Evolutionary conservation across 148 eudicot genomes (phyloP), one percentile per base, ranked within the genome.

Genomic region (Spergularia marina): DNA sequence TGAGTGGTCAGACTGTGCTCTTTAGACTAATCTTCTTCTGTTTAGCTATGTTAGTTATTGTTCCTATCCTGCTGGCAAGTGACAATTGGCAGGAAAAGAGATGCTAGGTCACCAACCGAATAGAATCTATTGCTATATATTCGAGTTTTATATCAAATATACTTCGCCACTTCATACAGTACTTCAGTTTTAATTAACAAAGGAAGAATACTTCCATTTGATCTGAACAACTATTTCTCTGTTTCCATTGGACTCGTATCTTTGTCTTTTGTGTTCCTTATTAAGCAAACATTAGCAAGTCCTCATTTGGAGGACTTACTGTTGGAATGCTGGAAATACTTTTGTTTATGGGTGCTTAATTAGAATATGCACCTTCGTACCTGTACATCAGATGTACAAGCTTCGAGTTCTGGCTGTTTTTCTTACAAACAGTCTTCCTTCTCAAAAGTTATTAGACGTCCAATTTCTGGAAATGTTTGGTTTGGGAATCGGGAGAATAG

Each of bases 1-100:
- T 94, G 82, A 81, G 75, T 67, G 57, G 40, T 62, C 61, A 54
- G 51, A 74, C 18, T 39, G 8, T 47, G 25, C 54, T 21, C 7
- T 71, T 72, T 55, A 57, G 41, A 53, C 34, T 63, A 15, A 7
- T 12, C 39, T 59, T 30, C 39, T 25, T 17, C 72, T 51, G n/a
- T 5, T 52, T 53, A 12, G 36, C 14, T 15, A 7, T 41, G 21
- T 76, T 34, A 57, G 30, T 13, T 25, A 30, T 44, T 44, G 49
- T 44, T 44, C 49, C 49, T 44, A 9, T 44, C 49, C 49, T 44
- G 49, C 49, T 44, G 49, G 49, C 36, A 30, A 30, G 36, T 30
- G 36, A 30, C 36, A 30, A 30, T 30, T 30, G 36, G 2, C 7
- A 44, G 49, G 49, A 44, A 44, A 6, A 44, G 49, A 44, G 49